Percentiles rank a stretch among this genome's conserved stretches.
These are phyloP conservation scores for Talaromyces sp. DNA, from an alignment of 2,329 filamentous ascomycete species.

Conservation along the genomic window DNA sequence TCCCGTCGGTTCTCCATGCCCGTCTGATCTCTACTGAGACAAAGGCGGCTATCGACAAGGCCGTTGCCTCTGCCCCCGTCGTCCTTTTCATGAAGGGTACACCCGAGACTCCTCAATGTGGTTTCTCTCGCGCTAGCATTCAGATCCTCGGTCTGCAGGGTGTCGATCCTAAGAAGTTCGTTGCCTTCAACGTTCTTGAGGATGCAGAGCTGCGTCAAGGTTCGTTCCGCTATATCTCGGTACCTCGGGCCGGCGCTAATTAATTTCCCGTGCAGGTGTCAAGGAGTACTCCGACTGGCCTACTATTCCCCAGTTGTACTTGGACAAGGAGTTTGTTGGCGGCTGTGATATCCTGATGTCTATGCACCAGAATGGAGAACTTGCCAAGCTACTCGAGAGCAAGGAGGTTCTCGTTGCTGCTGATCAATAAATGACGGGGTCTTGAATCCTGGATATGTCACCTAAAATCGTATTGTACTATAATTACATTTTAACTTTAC, in stretches of 20 bases:
- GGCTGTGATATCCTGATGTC: constrained; percentile 96
- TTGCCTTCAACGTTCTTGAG: constrained; percentile 97
- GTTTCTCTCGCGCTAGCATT: constrained; percentile 92
- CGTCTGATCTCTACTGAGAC: constrained; percentile 81
- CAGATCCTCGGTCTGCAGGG: constrained; percentile 94
- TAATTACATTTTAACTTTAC: constrained; percentile 6
- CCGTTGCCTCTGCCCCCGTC: constrained; percentile 82
- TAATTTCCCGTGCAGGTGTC: constrained; percentile 65
- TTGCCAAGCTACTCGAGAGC: constrained; percentile 89
- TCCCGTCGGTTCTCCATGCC: constrained; percentile 39
- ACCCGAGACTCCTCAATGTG: constrained; percentile 92
- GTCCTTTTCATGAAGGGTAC: constrained; percentile 99
- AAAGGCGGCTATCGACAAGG: constrained; percentile 82
- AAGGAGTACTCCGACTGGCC: constrained; percentile 99
- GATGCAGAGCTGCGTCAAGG: constrained; percentile 82
- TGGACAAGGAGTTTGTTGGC: constrained; percentile 93
- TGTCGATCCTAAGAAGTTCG: constrained; percentile 92
- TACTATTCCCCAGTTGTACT: constrained; percentile 94
- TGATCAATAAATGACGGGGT: constrained; percentile 45
- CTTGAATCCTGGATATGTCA: neutral
- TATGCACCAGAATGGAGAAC: constrained; percentile 95
- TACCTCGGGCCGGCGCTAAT: neutral
- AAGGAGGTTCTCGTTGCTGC: constrained; percentile 79
- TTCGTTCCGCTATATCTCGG: constrained; percentile 43
- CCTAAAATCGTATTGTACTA: constrained; percentile 19